Percentiles rank a stretch among this genome's conserved stretches.
phyloP scores from a whole-genome alignment of 768 basidiomycete genomes.

The Gymnopilus junonius region DNA sequence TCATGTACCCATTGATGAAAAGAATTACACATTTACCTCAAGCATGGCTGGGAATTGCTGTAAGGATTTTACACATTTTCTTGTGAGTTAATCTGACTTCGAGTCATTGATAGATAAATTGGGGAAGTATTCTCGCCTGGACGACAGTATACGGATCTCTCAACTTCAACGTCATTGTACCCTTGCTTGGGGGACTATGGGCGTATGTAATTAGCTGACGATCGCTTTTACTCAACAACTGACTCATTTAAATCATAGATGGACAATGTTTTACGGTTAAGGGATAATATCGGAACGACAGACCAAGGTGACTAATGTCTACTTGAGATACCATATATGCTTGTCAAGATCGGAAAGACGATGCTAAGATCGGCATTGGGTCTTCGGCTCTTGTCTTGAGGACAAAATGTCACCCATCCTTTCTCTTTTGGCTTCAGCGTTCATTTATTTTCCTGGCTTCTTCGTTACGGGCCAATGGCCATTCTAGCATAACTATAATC shows the following conservation, averaged over 20 bases:
- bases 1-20: constrained; percentile 3
- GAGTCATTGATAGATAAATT: constrained; percentile 7
- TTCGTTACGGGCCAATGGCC: background rate
- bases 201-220: background rate
- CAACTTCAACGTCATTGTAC: background rate
- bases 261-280: constrained; percentile 6
- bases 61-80: background rate
- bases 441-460: background rate
- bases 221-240: background rate
- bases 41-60: constrained; percentile 5
- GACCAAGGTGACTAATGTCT: too few relatives aligned
- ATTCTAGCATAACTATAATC: background rate
- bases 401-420: background rate
- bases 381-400: background rate
- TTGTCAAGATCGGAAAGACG: background rate
- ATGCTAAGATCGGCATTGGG: background rate
- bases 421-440: background rate
- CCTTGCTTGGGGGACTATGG: background rate
- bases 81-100: background rate
- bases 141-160: background rate
- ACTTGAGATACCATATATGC: background rate
- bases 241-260: background rate
- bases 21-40: background rate
- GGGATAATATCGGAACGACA: too few relatives aligned
- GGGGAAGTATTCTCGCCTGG: background rate